Conservation (phyloP, 2,329 filamentous ascomycete genomes). For the Aspergillus hiratsukae region DNA sequence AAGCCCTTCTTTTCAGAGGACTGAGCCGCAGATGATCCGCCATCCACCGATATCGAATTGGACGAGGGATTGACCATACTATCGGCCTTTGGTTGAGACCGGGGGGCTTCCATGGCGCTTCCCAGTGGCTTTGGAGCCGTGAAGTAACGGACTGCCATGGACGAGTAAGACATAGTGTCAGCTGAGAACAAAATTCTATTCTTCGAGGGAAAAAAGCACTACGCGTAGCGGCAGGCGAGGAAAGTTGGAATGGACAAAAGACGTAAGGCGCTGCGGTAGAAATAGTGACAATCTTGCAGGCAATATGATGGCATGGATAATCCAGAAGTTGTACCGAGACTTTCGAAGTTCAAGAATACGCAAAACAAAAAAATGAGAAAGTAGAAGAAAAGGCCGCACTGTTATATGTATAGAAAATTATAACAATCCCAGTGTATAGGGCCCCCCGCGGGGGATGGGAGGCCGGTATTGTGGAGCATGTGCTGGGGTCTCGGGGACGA, state of each 20-base stretch:
- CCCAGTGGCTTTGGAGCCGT: slow-evolving; percentile 68
- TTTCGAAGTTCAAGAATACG: slow-evolving; percentile 5
- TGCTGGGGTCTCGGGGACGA: slow-evolving; percentile 1
- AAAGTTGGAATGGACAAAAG: slow-evolving; percentile 76
- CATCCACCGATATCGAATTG: slow-evolving; percentile 7
- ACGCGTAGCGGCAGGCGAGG: slow-evolving; percentile 72
- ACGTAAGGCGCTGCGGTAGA: slow-evolving; percentile 84
- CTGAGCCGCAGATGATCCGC: slow-evolving; percentile 30
- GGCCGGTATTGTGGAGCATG: not conserved
- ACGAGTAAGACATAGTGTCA: slow-evolving; percentile 57
- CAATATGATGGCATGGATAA: slow-evolving; percentile 72
- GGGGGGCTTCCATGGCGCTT: slow-evolving; percentile 55
- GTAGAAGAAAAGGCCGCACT: not conserved
- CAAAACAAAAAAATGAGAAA: not conserved
- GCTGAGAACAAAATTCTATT: slow-evolving; percentile 27
- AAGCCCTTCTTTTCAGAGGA: slow-evolving; percentile 62
- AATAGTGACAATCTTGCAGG: slow-evolving; percentile 86
- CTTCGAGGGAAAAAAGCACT: slow-evolving; percentile 28
- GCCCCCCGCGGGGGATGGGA: not conserved
- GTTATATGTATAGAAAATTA: not conserved
- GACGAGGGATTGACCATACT: slow-evolving; percentile 16
- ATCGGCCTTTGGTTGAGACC: slow-evolving; percentile 25
- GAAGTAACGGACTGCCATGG: slow-evolving; percentile 66
- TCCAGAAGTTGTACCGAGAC: slow-evolving; percentile 33
- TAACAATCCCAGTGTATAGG: not conserved